These are phyloP conservation scores for Saxophila tyrrhenica DNA, from an alignment of 495 filamentous ascomycete genomes.

Conservation along the genomic window DNA sequence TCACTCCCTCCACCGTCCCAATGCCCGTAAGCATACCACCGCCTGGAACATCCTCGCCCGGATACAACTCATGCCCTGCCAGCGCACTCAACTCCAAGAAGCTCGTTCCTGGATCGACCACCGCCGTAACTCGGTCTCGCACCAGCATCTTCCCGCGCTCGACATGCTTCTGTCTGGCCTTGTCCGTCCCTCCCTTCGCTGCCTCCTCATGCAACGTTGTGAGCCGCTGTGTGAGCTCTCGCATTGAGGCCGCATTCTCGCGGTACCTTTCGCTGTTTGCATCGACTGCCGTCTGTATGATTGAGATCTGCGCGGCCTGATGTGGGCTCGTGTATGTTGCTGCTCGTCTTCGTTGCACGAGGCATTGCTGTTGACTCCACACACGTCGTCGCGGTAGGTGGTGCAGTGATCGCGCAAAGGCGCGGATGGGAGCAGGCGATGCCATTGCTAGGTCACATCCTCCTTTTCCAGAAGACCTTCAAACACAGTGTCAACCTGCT, in stretches of 20 bases:
- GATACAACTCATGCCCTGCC: constrained; percentile 79
- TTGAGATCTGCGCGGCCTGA: constrained; percentile 56
- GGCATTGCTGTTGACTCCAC: neutral
- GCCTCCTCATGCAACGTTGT: constrained; percentile 57
- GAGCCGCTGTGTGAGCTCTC: constrained; percentile 53
- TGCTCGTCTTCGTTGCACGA: constrained; percentile 16
- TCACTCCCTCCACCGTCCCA: constrained; percentile 79
- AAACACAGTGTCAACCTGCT: too few species aligned
- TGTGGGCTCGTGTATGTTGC: constrained; percentile 36
- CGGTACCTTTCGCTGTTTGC: constrained; percentile 63
- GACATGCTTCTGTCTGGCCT: constrained; percentile 82
- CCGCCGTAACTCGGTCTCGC: constrained; percentile 73
- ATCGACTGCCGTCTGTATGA: constrained; percentile 66
- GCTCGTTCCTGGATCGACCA: constrained; percentile 79
- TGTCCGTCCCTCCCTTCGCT: constrained; percentile 64
- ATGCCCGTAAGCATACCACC: constrained; percentile 91
- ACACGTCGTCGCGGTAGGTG: constrained; percentile 5
- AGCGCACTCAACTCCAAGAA: constrained; percentile 86
- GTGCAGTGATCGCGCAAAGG: constrained; percentile 7
- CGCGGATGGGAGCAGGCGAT: constrained; percentile 6
- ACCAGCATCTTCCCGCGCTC: constrained; percentile 88
- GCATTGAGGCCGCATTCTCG: constrained; percentile 73
- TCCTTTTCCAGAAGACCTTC: neutral
- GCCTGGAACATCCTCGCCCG: constrained; percentile 71
- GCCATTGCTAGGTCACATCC: constrained; percentile 15